Conservation (phyloP, 139 green algal genomes). For the Raphidocelis subcapitata region DNA sequence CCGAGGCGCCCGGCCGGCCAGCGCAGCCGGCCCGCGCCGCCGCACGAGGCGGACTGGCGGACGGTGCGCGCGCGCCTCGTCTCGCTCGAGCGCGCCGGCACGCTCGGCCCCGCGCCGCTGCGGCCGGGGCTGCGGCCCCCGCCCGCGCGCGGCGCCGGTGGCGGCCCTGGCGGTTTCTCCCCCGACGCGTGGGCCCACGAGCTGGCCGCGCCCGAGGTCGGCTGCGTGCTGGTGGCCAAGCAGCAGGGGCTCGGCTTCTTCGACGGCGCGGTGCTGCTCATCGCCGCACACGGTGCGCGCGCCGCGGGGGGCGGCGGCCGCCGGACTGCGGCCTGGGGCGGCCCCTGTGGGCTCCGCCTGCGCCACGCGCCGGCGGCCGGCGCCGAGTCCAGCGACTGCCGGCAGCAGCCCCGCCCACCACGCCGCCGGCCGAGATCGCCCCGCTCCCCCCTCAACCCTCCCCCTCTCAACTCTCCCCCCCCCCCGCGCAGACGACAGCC, state of each 20-base stretch:
- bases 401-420: too few species aligned
- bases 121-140: neutral
- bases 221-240: slow-evolving; percentile 42
- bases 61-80: slow-evolving; percentile 39
- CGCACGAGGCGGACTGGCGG: slow-evolving; percentile 25
- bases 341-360: neutral
- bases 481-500: slow-evolving; percentile 13
- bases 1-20: too few species aligned
- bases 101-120: neutral
- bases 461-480: too few species aligned
- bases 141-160: neutral
- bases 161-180: neutral
- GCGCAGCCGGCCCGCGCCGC: too few species aligned
- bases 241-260: slow-evolving; percentile 29
- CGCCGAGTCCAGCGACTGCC: too few species aligned
- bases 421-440: too few species aligned
- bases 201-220: slow-evolving; percentile 27
- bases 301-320: too few species aligned
- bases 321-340: neutral
- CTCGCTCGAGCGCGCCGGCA: slow-evolving; percentile 16
- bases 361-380: too few species aligned
- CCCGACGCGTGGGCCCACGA: slow-evolving; percentile 19
- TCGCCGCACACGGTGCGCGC: slow-evolving; percentile 37
- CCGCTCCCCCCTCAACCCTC: too few species aligned
- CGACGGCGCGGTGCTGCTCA: slow-evolving; percentile 30